A percentile compares a stretch with the other conserved stretches of the same genome.
These are phyloP conservation scores for Thymus mandschuricus DNA, from an alignment of 257 asterid genomes.

Conservation along the genomic window DNA sequence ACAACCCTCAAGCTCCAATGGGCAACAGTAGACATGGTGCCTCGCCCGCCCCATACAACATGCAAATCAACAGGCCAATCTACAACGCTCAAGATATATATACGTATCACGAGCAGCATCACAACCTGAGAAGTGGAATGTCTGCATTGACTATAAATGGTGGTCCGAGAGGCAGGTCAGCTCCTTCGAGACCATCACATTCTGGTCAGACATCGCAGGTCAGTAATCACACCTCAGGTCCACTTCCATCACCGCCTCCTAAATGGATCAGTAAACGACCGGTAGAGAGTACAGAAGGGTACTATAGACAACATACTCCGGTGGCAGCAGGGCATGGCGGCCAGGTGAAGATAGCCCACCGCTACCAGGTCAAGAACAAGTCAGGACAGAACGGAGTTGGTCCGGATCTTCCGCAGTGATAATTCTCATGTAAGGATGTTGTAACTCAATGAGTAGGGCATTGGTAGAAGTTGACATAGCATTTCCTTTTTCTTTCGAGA, in stretches of 20 bases:
- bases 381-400: conserved; percentile 24
- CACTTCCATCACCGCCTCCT: conserved; percentile 77
- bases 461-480: not conserved
- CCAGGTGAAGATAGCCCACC: conserved; percentile 63
- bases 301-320: conserved; percentile 40
- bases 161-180: conserved; percentile 38
- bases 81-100: conserved; percentile 46
- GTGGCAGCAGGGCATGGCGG: conserved; percentile 36
- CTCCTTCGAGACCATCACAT: conserved; percentile 45
- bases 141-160: conserved; percentile 56
- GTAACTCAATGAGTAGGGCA: not conserved
- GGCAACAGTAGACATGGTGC: conserved; percentile 43
- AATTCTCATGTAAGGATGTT: not conserved
- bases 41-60: conserved; percentile 34
- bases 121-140: conserved; percentile 55
- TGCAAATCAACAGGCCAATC: conserved; percentile 45
- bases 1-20: conserved; percentile 44
- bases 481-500: not conserved
- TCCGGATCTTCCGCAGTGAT: conserved; percentile 37
- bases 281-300: conserved; percentile 32
- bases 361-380: conserved; percentile 54
- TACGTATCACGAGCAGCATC: conserved; percentile 51
- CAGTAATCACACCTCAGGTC: conserved; percentile 36
- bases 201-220: conserved; percentile 34
- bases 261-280: conserved; percentile 61